phyloP scores from a whole-genome alignment of 352 stramenopile genomes.

The Bremia lactucae region DNA sequence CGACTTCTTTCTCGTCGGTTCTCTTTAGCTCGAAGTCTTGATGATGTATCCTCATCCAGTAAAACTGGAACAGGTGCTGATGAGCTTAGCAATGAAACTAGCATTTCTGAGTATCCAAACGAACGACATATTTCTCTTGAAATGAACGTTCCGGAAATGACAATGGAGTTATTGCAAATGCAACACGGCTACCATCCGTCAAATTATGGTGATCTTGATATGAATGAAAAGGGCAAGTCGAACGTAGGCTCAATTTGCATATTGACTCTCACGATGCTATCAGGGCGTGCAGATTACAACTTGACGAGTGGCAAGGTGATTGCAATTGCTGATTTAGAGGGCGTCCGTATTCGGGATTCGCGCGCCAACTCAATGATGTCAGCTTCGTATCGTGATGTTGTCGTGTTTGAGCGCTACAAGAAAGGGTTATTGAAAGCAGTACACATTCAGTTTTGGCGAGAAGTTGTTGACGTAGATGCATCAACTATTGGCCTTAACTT shows the following conservation, averaged over 20 bases:
- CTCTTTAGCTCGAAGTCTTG: constrained; percentile 16
- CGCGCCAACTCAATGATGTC: constrained; percentile 46
- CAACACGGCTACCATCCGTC: constrained; percentile 73
- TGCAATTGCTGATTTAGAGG: constrained; percentile 39
- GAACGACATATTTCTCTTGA: constrained; percentile 52
- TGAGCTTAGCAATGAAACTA: constrained; percentile 21
- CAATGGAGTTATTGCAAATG: constrained; percentile 69
- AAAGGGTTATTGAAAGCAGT: constrained; percentile 41
- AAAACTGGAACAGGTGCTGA: constrained; percentile 22
- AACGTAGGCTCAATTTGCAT: constrained; percentile 68
- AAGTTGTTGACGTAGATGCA: constrained; percentile 31
- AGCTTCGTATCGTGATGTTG: constrained; percentile 51
- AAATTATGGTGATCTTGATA: constrained; percentile 59
- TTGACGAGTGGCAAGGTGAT: constrained; percentile 34
- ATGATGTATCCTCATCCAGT: constrained; percentile 17
- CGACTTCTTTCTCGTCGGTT: constrained; percentile 15
- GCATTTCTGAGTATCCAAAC: constrained; percentile 25
- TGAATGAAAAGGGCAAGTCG: constrained; percentile 51
- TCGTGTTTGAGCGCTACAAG: constrained; percentile 50
- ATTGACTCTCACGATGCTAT: constrained; percentile 40
- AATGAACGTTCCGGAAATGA: constrained; percentile 53
- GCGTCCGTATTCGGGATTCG: constrained; percentile 61
- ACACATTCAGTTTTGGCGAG: constrained; percentile 46
- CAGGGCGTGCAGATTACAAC: constrained; percentile 39
- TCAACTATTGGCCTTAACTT: constrained; percentile 33